Evolutionary conservation across 352 stramenopile species (phyloP), one percentile per base, ranked within the genome.

Genomic region (Hyaloperonospora brassicae): DNA sequence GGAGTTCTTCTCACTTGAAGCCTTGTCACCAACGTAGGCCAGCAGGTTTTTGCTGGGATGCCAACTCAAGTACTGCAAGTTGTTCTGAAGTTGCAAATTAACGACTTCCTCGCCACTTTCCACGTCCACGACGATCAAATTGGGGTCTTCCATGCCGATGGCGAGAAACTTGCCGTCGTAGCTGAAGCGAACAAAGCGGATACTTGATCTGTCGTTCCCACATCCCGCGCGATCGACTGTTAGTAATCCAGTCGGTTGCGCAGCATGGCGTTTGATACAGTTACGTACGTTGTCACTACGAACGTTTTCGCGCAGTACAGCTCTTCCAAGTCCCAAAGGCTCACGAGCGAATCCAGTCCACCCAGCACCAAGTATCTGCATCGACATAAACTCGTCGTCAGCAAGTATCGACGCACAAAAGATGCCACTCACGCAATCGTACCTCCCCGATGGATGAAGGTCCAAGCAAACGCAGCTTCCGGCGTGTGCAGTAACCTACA

Each of bases 261-360:
- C 24, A 25, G 17, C 10, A 53, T 22, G 14, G 5, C 1, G 5
- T n/a, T 36, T 30, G n/a, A 36, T 25, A 17, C 4, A 51, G 36
- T 4, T 34, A 74, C 76, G 49, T 75, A 90, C 80, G 74, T 82
- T 51, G 83, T 90, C 25, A 88, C 75, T 12, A 87, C 70, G 41
- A 89, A 90, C 8, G 83, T 93, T 47, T 84, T 82, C 7, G 84
- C 69, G 62, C 83, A 93, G 64, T 86, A 93, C 27, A 93, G 75
- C 52, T 93, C 81, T 54, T 93, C 75, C 17, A 93, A 58, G 52
- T 93, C 83, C 83, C 83, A 93, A 2, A 93, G 53, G 49, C 80
- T 91, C 54, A 91, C 79, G 35, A 93, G 69, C 38, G 83, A 93
- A 52, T 93, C 83, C 7, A 88, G 53, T n/a, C 83, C 78, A n/a